These are phyloP conservation scores for Polyplosphaeria fusca DNA, from an alignment of 495 filamentous ascomycete species.

Conservation along the genomic window DNA sequence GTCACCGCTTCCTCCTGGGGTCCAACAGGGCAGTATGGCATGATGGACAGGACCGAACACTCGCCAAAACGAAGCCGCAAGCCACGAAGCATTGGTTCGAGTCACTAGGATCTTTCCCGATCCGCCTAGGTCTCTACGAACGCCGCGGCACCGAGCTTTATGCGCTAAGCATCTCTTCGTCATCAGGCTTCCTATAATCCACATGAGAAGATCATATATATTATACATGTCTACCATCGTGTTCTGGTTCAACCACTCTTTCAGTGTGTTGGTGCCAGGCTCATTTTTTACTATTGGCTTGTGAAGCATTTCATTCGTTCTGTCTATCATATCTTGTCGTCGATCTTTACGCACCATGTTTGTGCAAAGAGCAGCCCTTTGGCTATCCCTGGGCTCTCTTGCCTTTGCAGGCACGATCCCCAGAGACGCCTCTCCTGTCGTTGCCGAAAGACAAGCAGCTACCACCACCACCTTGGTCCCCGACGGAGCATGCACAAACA, in stretches of 20 bases:
- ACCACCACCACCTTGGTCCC: slow-evolving; percentile 2
- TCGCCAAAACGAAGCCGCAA: slow-evolving; percentile 3
- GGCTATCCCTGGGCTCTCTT: slow-evolving; percentile 18
- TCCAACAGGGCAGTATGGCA: background rate
- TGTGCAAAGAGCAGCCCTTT: slow-evolving; percentile 5
- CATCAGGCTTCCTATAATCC: slow-evolving; percentile 1
- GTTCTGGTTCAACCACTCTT: background rate
- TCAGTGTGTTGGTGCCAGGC: background rate
- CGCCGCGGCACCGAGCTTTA: background rate
- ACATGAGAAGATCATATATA: slow-evolving; percentile 7
- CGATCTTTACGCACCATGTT: slow-evolving; percentile 12
- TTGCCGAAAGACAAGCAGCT: slow-evolving; percentile 18
- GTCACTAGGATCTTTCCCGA: too few relatives aligned
- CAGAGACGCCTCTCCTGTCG: slow-evolving; percentile 2
- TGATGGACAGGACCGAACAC: background rate
- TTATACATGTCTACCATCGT: background rate
- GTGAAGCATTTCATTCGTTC: background rate
- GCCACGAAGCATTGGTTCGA: slow-evolving; percentile 2
- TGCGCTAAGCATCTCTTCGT: background rate
- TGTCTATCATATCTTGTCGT: background rate
- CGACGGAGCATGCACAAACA: slow-evolving; percentile 32
- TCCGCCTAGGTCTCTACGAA: background rate
- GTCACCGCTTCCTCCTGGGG: slow-evolving; percentile 1
- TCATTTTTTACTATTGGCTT: background rate
- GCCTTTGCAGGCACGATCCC: slow-evolving; percentile 19